Conservation (phyloP, 164 flowering plant genomes). For the Litsea cubeba region DNA sequence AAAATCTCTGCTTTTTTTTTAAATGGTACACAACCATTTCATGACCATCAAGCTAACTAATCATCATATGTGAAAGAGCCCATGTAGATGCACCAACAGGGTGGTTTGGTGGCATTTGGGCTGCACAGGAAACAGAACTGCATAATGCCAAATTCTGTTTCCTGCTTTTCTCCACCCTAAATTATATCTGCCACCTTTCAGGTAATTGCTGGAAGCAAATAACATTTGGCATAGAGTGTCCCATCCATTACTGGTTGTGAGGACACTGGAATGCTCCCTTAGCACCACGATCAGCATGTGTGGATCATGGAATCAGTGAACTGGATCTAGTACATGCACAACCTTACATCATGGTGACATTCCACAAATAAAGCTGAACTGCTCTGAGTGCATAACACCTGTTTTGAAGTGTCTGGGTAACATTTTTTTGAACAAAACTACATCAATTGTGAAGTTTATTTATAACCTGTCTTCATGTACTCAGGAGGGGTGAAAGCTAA, state of each 20-base stretch:
- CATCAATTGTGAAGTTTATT: neutral
- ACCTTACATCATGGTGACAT: too few species aligned
- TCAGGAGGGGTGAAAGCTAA: constrained; percentile 67
- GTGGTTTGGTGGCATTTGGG: too few species aligned
- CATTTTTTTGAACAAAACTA: neutral
- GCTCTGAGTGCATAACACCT: neutral
- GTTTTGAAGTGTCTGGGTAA: neutral
- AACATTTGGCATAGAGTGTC: neutral
- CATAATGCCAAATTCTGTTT: neutral
- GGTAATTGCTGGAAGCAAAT: neutral
- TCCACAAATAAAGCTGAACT: too few species aligned
- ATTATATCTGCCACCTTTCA: neutral
- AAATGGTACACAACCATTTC: too few species aligned
- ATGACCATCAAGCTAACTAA: too few species aligned
- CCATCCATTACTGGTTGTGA: neutral
- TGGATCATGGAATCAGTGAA: neutral
- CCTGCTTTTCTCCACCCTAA: neutral
- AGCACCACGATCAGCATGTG: neutral
- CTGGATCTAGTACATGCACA: too few species aligned
- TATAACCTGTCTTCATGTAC: constrained; percentile 52
- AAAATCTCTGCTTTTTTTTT: too few species aligned
- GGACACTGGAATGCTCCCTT: neutral
- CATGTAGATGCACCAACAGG: too few species aligned
- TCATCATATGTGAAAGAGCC: too few species aligned
- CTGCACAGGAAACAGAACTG: neutral